These are phyloP conservation scores for Chrysoporthe cubensis DNA, from an alignment of 2,329 filamentous ascomycete species.

Conservation along the genomic window DNA sequence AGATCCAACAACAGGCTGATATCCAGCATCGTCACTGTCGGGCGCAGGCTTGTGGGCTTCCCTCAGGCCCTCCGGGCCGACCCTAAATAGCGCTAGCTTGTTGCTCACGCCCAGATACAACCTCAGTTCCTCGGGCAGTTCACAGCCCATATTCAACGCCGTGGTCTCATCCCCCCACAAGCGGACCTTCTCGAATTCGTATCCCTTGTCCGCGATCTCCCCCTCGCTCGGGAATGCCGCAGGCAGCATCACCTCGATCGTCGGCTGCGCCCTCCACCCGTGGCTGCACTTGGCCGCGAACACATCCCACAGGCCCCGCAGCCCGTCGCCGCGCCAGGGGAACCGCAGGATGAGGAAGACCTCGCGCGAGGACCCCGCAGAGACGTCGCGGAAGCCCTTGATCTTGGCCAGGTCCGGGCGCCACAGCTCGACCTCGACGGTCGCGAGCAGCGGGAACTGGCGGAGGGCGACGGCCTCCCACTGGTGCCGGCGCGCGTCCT, in stretches of 20 bases:
- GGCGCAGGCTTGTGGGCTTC: conserved; percentile 66
- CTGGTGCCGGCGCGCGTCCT: conserved; percentile 48
- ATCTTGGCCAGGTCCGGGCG: conserved; percentile 64
- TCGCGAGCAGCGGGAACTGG: conserved; percentile 71
- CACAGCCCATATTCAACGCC: conserved; percentile 60
- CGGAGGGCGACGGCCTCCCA: conserved; percentile 77
- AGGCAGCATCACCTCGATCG: conserved; percentile 69
- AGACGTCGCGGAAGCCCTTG: conserved; percentile 50
- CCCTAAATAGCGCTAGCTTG: conserved; percentile 69
- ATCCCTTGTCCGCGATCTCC: conserved; percentile 63
- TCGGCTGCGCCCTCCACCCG: conserved; percentile 54
- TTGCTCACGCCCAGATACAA: conserved; percentile 70
- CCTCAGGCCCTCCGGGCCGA: conserved; percentile 61
- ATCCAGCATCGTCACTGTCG: conserved; percentile 59
- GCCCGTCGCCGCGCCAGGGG: conserved; percentile 58
- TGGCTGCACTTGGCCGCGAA: conserved; percentile 55
- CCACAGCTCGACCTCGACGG: conserved; percentile 71
- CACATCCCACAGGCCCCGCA: conserved; percentile 47
- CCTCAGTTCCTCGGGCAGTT: conserved; percentile 65
- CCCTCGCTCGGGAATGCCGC: conserved; percentile 61
- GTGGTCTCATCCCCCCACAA: conserved; percentile 44
- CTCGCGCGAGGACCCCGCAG: conserved; percentile 48
- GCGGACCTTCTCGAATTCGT: conserved; percentile 59
- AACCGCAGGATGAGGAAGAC: conserved; percentile 71
- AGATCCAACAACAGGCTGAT: conserved; percentile 69